Evolutionary conservation across 371 early-diverging fungal species (phyloP).

Genomic region (Syncephalastrum sp.): DNA sequence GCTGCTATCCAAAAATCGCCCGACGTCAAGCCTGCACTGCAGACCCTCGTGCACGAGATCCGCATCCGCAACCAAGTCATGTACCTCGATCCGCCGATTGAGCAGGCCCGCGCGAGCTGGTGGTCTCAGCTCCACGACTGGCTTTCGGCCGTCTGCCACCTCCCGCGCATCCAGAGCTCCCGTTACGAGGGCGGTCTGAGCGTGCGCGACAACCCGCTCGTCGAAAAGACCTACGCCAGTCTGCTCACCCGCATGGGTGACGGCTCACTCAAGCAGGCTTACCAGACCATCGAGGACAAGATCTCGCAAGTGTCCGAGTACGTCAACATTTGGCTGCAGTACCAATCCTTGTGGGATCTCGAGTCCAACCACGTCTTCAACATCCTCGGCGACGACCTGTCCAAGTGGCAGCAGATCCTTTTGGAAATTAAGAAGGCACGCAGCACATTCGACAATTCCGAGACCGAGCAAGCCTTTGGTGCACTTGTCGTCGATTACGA

Average conservation of each 20-base stretch:
- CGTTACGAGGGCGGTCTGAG: slow-evolving; percentile 86
- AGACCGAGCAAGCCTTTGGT: slow-evolving; percentile 88
- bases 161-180: slow-evolving; percentile 84
- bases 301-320: slow-evolving; percentile 80
- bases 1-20: slow-evolving; percentile 38
- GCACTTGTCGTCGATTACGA: slow-evolving; percentile 91
- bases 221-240: slow-evolving; percentile 69
- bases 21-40: slow-evolving; percentile 63
- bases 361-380: slow-evolving; percentile 82
- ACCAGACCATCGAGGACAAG: slow-evolving; percentile 82
- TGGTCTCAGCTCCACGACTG: slow-evolving; percentile 90
- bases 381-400: slow-evolving; percentile 89
- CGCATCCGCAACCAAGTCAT: slow-evolving; percentile 92
- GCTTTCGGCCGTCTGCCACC: slow-evolving; percentile 78
- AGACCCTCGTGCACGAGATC: slow-evolving; percentile 77
- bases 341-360: slow-evolving; percentile 97
- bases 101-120: slow-evolving; percentile 90
- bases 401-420: slow-evolving; percentile 92
- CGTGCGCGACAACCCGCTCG: slow-evolving; percentile 52
- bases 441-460: slow-evolving; percentile 93
- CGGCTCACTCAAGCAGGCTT: slow-evolving; percentile 72
- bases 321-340: slow-evolving; percentile 93
- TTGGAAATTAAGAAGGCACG: slow-evolving; percentile 94
- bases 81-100: slow-evolving; percentile 95
- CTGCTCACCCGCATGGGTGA: slow-evolving; percentile 75